Percentiles rank a stretch among this genome's conserved stretches.
These are phyloP conservation scores for Puccinia polysora DNA, from an alignment of 1,284 basidiomycete species.

Conservation along the genomic window DNA sequence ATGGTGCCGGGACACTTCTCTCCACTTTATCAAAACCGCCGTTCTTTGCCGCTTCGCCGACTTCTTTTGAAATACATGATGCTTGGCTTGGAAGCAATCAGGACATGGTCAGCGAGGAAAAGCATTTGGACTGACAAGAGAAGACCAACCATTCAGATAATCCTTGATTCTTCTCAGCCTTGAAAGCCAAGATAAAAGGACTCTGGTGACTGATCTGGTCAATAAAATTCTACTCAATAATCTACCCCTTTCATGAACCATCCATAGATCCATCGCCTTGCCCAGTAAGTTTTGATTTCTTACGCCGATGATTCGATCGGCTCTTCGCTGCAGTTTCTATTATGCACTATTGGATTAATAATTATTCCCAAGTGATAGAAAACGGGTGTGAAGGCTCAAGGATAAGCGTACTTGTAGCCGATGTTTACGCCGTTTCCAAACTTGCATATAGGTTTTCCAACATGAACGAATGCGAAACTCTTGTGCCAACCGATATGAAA, in stretches of 20 bases:
- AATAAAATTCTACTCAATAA: conserved; percentile 16
- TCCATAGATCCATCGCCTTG: conserved; percentile 30
- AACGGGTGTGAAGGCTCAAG: neutral
- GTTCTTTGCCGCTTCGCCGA: neutral
- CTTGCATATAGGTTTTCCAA: neutral
- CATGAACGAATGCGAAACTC: conserved; percentile 9
- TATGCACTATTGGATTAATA: neutral
- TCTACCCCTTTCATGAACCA: conserved; percentile 18
- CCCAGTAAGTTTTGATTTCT: conserved; percentile 25
- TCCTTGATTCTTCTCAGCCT: conserved; percentile 7
- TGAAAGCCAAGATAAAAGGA: neutral
- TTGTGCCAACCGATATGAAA: conserved; percentile 7
- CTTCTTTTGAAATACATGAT: conserved; percentile 31
- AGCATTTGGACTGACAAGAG: neutral
- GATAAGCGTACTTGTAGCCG: conserved; percentile 13
- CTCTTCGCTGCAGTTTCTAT: conserved; percentile 20
- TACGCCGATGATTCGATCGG: conserved; percentile 21
- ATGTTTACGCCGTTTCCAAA: conserved; percentile 3
- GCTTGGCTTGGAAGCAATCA: neutral
- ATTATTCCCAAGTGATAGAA: neutral
- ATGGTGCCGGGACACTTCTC: neutral
- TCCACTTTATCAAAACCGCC: conserved; percentile 10
- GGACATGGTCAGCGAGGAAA: neutral
- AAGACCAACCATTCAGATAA: conserved; percentile 6
- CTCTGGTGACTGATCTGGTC: conserved; percentile 4